Evolutionary conservation across 2,329 filamentous ascomycete genomes (phyloP).

Genomic region (Neonectria neomacrospora): DNA sequence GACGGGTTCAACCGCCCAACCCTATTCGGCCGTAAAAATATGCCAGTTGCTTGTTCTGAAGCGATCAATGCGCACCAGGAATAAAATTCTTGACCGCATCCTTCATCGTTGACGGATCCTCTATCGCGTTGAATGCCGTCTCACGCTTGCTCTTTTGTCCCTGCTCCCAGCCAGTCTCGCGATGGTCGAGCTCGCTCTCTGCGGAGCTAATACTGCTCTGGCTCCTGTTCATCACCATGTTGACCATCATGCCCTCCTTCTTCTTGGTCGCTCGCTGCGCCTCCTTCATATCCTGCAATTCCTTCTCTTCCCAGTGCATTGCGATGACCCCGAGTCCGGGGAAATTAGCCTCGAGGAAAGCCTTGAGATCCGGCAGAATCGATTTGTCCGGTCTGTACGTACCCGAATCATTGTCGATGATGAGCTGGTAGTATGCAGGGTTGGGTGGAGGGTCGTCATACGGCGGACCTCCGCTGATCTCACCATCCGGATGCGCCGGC

Average conservation of each 20-base stretch:
- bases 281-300: conserved; percentile 79
- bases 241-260: conserved; percentile 62
- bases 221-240: conserved; percentile 68
- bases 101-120: conserved; percentile 61
- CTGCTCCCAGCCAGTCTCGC: conserved; percentile 54
- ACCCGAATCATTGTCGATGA: conserved; percentile 95
- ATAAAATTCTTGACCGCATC: conserved; percentile 45
- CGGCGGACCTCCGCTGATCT: conserved; percentile 60
- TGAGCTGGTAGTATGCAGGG: conserved; percentile 78
- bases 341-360: conserved; percentile 78
- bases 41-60: conserved; percentile 28
- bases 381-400: conserved; percentile 90
- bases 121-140: conserved; percentile 60
- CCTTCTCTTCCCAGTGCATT: conserved; percentile 82
- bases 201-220: conserved; percentile 63
- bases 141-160: conserved; percentile 63
- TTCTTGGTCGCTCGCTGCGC: conserved; percentile 81
- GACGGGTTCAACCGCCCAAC: conserved; percentile 21
- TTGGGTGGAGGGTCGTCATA: conserved; percentile 55
- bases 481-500: conserved; percentile 63
- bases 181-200: conserved; percentile 62
- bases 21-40: conserved; percentile 32
- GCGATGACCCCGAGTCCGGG: conserved; percentile 79
- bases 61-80: conserved; percentile 39
- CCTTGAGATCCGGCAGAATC: conserved; percentile 75